phyloP scores from a whole-genome alignment of 306 rosid species.

The Corylus americana region DNA sequence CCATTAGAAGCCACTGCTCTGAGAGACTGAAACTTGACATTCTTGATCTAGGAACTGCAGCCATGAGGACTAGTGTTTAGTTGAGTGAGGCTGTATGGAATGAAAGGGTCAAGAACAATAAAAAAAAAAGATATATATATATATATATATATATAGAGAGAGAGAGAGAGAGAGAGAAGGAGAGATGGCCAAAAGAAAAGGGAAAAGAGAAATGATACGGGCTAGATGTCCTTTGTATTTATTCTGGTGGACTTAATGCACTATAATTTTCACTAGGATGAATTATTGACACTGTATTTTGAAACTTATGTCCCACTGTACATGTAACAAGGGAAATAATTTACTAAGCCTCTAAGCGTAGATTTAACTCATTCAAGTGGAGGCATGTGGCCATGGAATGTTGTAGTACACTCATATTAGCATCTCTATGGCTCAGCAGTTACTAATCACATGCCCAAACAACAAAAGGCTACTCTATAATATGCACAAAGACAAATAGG shows the following conservation, averaged over 20 bases:
- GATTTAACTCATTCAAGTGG: conserved; percentile 3
- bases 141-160: background rate
- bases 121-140: background rate
- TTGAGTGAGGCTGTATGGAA: background rate
- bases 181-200: background rate
- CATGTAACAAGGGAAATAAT: background rate
- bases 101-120: background rate
- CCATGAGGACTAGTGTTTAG: conserved; percentile 26
- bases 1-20: conserved; percentile 52
- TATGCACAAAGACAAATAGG: conserved; percentile 2
- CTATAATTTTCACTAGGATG: background rate
- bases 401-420: background rate
- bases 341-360: conserved; percentile 2
- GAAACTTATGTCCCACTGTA: background rate
- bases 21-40: conserved; percentile 44
- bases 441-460: background rate
- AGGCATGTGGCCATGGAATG: background rate
- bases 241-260: conserved; percentile 11
- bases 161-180: background rate
- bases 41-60: conserved; percentile 40
- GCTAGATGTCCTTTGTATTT: conserved; percentile 15
- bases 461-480: background rate
- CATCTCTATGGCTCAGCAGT: background rate
- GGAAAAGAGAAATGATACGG: background rate
- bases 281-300: background rate